A percentile compares a stretch with the other conserved stretches of the same genome.
Evolutionary conservation across 1,284 basidiomycete genomes (phyloP).

Genomic region (Polyporus tsugae): DNA sequence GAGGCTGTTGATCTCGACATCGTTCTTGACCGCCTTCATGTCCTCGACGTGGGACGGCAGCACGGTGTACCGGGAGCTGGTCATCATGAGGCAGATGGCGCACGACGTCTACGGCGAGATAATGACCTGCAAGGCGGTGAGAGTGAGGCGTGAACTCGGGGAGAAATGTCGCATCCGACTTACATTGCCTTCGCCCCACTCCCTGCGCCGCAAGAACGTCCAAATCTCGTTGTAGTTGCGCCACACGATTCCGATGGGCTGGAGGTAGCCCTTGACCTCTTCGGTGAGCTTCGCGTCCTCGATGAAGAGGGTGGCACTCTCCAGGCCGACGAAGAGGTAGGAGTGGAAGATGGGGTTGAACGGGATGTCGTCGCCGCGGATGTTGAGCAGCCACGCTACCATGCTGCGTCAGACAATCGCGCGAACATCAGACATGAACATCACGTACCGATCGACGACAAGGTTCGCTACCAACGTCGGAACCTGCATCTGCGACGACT

Average conservation of each 20-base stretch:
- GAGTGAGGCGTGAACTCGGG: background rate
- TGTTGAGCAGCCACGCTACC: slow-evolving; percentile 81
- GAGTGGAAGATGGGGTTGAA: slow-evolving; percentile 90
- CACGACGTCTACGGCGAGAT: slow-evolving; percentile 78
- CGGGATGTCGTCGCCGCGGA: slow-evolving; percentile 87
- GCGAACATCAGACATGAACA: background rate
- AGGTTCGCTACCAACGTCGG: slow-evolving; percentile 72
- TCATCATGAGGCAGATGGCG: slow-evolving; percentile 82
- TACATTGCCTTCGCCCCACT: slow-evolving; percentile 81
- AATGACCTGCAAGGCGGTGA: slow-evolving; percentile 54
- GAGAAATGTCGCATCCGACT: slow-evolving; percentile 32
- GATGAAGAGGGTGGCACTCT: slow-evolving; percentile 72
- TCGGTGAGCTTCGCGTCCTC: slow-evolving; percentile 66
- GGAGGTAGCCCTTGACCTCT: slow-evolving; percentile 65
- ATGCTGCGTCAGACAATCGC: background rate
- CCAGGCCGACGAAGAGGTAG: slow-evolving; percentile 78
- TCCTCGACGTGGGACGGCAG: slow-evolving; percentile 74
- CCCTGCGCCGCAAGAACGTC: slow-evolving; percentile 75
- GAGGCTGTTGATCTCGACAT: slow-evolving; percentile 86
- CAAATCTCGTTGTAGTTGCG: slow-evolving; percentile 84
- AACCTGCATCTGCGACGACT: slow-evolving; percentile 68
- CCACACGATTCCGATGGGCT: slow-evolving; percentile 63
- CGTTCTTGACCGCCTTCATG: slow-evolving; percentile 91
- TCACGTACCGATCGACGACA: slow-evolving; percentile 65
- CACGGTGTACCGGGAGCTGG: slow-evolving; percentile 78